A percentile compares a stretch with the other conserved stretches of the same genome.
Conservation (phyloP, 2,329 filamentous ascomycete genomes). For the Sarocladium kiliense region DNA sequence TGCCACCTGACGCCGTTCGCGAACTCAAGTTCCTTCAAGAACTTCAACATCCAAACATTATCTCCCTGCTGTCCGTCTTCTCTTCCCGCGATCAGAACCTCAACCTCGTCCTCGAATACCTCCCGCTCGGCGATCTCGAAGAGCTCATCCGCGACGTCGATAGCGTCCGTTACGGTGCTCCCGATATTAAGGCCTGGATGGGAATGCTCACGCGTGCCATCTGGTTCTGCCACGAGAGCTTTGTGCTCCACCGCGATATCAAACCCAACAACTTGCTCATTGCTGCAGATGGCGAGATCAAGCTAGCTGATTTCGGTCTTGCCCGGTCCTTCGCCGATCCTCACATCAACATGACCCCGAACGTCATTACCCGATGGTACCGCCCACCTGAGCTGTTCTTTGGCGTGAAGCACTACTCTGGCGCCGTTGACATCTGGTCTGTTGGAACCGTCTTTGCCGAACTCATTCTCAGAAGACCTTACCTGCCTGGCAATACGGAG, state of each 20-base stretch:
- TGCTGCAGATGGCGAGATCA: conserved; percentile 86
- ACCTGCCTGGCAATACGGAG: conserved; percentile 78
- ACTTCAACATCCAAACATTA: conserved; percentile 91
- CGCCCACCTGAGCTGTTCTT: conserved; percentile 90
- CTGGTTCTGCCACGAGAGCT: conserved; percentile 96
- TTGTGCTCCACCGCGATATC: conserved; percentile 92
- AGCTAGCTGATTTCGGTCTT: conserved; percentile 96
- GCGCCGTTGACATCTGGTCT: conserved; percentile 90
- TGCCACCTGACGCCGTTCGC: conserved; percentile 89
- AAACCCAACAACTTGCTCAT: conserved; percentile 98
- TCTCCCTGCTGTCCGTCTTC: conserved; percentile 87
- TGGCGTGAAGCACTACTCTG: conserved; percentile 82
- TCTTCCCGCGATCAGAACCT: conserved; percentile 95
- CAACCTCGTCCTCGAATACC: conserved; percentile 89
- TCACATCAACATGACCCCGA: conserved; percentile 80
- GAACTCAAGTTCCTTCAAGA: conserved; percentile 96
- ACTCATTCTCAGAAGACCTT: conserved; percentile 75
- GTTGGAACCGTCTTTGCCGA: conserved; percentile 92
- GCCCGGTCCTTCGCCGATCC: conserved; percentile 87
- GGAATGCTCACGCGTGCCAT: conserved; percentile 90
- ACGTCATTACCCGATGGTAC: conserved; percentile 97
- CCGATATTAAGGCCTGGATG: conserved; percentile 98
- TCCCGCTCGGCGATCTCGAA: conserved; percentile 91
- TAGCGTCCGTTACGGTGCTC: conserved; percentile 72
- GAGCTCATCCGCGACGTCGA: conserved; percentile 85